Conservation (phyloP, 257 asterid species). For the Fraxinus americana region DNA sequence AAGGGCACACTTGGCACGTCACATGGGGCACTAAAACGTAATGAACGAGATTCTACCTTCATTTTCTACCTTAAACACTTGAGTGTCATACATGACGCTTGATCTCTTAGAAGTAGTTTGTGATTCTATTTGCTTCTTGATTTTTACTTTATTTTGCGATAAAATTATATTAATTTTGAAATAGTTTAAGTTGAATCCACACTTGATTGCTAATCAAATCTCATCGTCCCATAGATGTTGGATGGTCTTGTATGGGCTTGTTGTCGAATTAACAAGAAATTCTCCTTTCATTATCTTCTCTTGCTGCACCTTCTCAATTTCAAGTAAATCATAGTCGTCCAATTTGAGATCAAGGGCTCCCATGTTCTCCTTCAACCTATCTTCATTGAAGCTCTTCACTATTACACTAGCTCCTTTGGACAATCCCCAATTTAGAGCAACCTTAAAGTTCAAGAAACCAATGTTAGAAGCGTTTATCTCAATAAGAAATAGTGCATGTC, state of each 20-base stretch:
- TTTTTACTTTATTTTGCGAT: background rate
- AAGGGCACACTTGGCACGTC: background rate
- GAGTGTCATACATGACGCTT: background rate
- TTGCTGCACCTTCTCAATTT: conserved; percentile 62
- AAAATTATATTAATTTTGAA: background rate
- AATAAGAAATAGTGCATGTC: too few species aligned
- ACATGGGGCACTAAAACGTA: too few species aligned
- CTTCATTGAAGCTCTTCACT: conserved; percentile 71
- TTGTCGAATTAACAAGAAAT: conserved; percentile 54
- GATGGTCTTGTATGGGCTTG: conserved; percentile 74
- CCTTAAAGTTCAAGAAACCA: conserved; percentile 28
- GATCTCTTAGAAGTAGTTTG: background rate
- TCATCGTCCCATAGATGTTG: conserved; percentile 85
- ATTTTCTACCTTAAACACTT: background rate
- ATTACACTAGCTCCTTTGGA: conserved; percentile 69
- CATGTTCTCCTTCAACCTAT: conserved; percentile 73
- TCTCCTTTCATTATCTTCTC: conserved; percentile 80
- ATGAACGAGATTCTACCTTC: too few species aligned
- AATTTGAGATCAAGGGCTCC: conserved; percentile 52
- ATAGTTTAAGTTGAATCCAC: background rate
- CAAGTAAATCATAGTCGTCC: conserved; percentile 45
- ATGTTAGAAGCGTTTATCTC: background rate
- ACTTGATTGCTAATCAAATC: conserved; percentile 33
- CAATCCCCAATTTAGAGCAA: conserved; percentile 76
- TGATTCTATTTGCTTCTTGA: background rate